Conservation (phyloP, 78 protist species). For the Planoprotostelium fungivorum region DNA sequence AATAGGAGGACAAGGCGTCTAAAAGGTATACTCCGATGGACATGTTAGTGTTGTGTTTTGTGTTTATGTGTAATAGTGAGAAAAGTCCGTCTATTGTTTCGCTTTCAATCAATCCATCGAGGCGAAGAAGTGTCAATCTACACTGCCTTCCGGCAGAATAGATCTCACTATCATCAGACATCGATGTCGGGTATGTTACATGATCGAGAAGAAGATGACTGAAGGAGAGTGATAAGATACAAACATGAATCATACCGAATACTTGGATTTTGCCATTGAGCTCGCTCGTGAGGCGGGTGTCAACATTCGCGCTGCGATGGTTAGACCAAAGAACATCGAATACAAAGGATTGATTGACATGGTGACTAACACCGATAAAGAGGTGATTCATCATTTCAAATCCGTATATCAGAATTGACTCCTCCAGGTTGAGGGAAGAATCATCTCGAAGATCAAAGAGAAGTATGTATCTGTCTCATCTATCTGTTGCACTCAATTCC, state of each 20-base stretch:
- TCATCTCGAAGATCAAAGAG: not conserved
- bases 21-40: not conserved
- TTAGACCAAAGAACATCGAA: constrained; percentile 28
- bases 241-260: not conserved
- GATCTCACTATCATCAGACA: not conserved
- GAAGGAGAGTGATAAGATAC: not conserved
- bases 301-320: not conserved
- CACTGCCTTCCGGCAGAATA: too few species aligned
- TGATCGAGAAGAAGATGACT: not conserved
- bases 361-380: constrained; percentile 65
- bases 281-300: not conserved
- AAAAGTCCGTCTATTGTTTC: too few species aligned
- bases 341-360: constrained; percentile 53
- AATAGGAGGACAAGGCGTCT: not conserved
- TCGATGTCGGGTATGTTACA: not conserved
- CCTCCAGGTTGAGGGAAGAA: not conserved
- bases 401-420: not conserved
- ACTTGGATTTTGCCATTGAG: not conserved
- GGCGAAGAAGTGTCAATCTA: too few species aligned
- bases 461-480: not conserved
- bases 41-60: not conserved
- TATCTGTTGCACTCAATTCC: not conserved
- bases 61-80: not conserved
- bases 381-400: not conserved
- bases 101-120: too few species aligned